These are phyloP conservation scores for Candida verbasci DNA, from an alignment of 805 yeast species.

Conservation along the genomic window DNA sequence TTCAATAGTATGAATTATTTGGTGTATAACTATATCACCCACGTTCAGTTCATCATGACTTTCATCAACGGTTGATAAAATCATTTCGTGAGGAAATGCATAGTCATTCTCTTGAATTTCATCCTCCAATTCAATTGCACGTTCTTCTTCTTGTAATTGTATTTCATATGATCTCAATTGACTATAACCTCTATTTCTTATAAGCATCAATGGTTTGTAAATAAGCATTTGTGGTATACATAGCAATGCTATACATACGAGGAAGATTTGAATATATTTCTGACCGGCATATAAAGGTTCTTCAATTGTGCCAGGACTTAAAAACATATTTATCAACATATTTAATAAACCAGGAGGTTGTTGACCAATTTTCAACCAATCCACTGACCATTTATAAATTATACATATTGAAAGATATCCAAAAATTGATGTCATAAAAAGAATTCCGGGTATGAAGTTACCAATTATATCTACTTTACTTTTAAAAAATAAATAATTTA, in stretches of 20 bases:
- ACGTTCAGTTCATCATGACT: slow-evolving; percentile 44
- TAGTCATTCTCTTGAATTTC: slow-evolving; percentile 22
- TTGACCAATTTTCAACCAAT: slow-evolving; percentile 59
- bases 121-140: slow-evolving; percentile 18
- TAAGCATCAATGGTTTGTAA: slow-evolving; percentile 53
- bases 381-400: slow-evolving; percentile 69
- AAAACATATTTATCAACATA: slow-evolving; percentile 73
- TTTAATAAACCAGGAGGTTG: slow-evolving; percentile 72
- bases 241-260: slow-evolving; percentile 54
- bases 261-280: slow-evolving; percentile 52
- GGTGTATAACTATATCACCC: slow-evolving; percentile 73
- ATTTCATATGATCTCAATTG: slow-evolving; percentile 34
- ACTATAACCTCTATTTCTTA: slow-evolving; percentile 38
- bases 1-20: slow-evolving; percentile 77
- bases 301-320: slow-evolving; percentile 66
- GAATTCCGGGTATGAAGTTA: slow-evolving; percentile 67
- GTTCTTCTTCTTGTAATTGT: slow-evolving; percentile 40
- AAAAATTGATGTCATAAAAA: slow-evolving; percentile 73
- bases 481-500: slow-evolving; percentile 53
- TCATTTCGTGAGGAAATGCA: slow-evolving; percentile 34
- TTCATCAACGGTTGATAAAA: slow-evolving; percentile 29
- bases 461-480: slow-evolving; percentile 65
- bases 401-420: slow-evolving; percentile 67
- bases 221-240: slow-evolving; percentile 75
- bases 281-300: slow-evolving; percentile 67